Conservation (phyloP, 768 basidiomycete genomes). For the Lactarius indigo region DNA sequence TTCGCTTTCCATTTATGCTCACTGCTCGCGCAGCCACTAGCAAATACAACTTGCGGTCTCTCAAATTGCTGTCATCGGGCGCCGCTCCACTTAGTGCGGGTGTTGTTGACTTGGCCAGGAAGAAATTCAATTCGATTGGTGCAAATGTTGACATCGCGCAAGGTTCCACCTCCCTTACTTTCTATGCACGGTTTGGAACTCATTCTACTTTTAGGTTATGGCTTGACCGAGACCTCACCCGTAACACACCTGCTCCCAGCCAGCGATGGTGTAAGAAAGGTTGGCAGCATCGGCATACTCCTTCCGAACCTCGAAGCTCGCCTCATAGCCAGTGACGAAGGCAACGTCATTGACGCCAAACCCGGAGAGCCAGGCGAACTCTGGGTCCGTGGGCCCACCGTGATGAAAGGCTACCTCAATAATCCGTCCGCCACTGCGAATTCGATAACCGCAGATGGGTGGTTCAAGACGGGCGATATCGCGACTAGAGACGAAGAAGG, state of each 20-base stretch:
- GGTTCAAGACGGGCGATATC: constrained; percentile 91
- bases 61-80: constrained; percentile 61
- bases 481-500: constrained; percentile 64
- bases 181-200: constrained; percentile 15
- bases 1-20: background rate
- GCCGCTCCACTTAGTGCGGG: constrained; percentile 77
- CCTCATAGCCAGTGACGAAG: constrained; percentile 61
- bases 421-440: constrained; percentile 66
- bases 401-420: constrained; percentile 87
- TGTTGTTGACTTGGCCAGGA: constrained; percentile 48
- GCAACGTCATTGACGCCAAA: constrained; percentile 46
- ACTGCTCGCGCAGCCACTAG: constrained; percentile 45
- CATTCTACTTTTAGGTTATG: constrained; percentile 48
- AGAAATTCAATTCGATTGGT: constrained; percentile 41
- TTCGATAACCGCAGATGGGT: constrained; percentile 66
- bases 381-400: constrained; percentile 71
- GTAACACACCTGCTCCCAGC: constrained; percentile 55
- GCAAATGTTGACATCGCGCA: constrained; percentile 44
- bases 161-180: constrained; percentile 37
- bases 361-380: constrained; percentile 70
- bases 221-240: constrained; percentile 82
- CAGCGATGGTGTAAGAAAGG: constrained; percentile 42
- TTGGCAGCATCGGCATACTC: constrained; percentile 65
- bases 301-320: constrained; percentile 75
- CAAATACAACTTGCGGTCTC: constrained; percentile 60